Evolutionary conservation across 2,329 filamentous ascomycete species (phyloP).

Genomic region (Huntiella savannae): DNA sequence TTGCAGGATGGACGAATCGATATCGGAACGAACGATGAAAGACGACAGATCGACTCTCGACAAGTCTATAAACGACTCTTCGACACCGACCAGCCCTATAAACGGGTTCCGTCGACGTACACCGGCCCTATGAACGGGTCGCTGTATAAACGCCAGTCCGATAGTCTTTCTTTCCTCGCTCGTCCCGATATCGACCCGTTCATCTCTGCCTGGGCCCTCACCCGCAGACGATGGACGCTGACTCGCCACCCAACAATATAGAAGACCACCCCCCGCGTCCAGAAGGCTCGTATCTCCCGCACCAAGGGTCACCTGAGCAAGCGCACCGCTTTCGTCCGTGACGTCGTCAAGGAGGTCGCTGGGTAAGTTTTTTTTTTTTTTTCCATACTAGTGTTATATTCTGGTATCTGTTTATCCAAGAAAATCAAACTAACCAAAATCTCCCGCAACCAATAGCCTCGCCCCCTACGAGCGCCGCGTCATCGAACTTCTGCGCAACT

Average conservation of each 20-base stretch:
- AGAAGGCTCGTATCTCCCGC: conserved; percentile 60
- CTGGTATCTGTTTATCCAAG: conserved; percentile 14
- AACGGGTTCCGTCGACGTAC: conserved; percentile 1
- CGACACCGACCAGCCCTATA: neutral
- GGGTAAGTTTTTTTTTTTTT: conserved; percentile 42
- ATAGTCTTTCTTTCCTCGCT: neutral
- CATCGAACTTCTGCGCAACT: conserved; percentile 97
- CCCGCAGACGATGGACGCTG: conserved; percentile 44
- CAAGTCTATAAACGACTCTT: neutral
- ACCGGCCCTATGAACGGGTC: no score
- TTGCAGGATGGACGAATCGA: conserved; percentile 2
- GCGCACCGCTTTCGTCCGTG: conserved; percentile 89
- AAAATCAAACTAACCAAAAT: conserved; percentile 12
- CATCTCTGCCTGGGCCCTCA: conserved; percentile 13
- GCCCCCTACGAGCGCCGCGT: conserved; percentile 96
- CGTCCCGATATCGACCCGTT: conserved; percentile 2
- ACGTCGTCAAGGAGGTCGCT: conserved; percentile 96
- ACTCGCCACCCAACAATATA: conserved; percentile 30
- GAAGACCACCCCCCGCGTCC: conserved; percentile 66
- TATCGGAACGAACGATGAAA: conserved; percentile 6
- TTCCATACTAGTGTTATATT: no score
- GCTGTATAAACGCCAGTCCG: neutral
- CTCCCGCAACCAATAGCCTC: conserved; percentile 32
- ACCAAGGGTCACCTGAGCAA: conserved; percentile 95
- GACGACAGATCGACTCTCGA: conserved; percentile 1